These are phyloP conservation scores for Wolfiporia cocos DNA, from an alignment of 1,284 basidiomycete species.

Conservation along the genomic window DNA sequence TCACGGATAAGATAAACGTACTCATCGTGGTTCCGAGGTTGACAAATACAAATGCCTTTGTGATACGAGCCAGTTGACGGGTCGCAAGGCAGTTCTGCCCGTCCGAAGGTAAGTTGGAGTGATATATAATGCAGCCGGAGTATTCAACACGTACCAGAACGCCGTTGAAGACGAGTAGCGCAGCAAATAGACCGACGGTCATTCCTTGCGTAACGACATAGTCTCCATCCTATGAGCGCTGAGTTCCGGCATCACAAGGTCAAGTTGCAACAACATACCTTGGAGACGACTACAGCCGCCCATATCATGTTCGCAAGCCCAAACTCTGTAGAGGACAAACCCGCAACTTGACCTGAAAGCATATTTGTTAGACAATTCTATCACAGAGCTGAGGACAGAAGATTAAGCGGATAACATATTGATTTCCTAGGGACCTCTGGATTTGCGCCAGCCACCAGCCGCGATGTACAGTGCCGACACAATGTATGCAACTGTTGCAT, in stretches of 20 bases:
- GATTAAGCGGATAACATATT: neutral
- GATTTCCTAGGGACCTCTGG: too few relatives aligned
- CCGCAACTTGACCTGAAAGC: conserved; percentile 61
- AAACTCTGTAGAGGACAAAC: conserved; percentile 84
- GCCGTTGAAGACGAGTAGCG: conserved; percentile 70
- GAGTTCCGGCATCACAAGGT: too few relatives aligned
- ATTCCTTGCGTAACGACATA: conserved; percentile 53
- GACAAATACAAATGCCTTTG: conserved; percentile 81
- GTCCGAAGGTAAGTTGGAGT: too few relatives aligned
- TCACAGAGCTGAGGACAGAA: neutral
- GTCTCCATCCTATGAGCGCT: conserved; percentile 42
- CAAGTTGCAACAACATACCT: conserved; percentile 25
- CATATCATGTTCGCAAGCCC: conserved; percentile 89
- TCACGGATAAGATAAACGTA: too few relatives aligned
- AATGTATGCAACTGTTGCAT: too few relatives aligned
- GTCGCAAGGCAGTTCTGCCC: conserved; percentile 82
- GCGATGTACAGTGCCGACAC: too few relatives aligned
- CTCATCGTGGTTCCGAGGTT: conserved; percentile 73
- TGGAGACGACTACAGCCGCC: conserved; percentile 61
- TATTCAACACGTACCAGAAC: conserved; percentile 39
- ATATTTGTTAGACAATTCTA: neutral
- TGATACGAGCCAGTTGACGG: conserved; percentile 71
- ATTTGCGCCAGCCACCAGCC: too few relatives aligned
- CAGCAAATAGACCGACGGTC: conserved; percentile 72
- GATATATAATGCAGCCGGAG: too few relatives aligned